Evolutionary conservation across 2,329 filamentous ascomycete genomes (phyloP).

Genomic region (Xylogone sp.): DNA sequence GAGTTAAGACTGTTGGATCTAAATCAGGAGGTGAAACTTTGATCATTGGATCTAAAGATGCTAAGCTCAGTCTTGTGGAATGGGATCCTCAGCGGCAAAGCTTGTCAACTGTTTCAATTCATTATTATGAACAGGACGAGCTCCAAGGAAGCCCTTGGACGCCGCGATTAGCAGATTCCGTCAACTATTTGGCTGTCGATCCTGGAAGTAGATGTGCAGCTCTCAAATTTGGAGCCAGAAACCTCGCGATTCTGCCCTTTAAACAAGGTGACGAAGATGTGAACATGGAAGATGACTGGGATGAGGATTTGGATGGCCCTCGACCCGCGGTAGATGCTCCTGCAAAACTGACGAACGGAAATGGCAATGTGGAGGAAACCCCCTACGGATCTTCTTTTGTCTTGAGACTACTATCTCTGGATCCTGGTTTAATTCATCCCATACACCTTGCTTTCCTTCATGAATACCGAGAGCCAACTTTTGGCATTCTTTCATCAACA

Average conservation of each 20-base stretch:
- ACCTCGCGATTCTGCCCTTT: conserved; percentile 91
- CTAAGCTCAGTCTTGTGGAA: conserved; percentile 87
- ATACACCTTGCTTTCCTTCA: conserved; percentile 90
- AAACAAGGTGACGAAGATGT: conserved; percentile 81
- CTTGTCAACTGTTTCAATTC: conserved; percentile 87
- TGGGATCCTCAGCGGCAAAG: conserved; percentile 82
- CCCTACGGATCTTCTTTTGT: conserved; percentile 92
- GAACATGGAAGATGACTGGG: conserved; percentile 80
- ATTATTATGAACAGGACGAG: conserved; percentile 97
- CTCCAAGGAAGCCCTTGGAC: conserved; percentile 79
- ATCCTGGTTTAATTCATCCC: conserved; percentile 81
- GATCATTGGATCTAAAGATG: conserved; percentile 81
- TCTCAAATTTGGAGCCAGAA: conserved; percentile 84
- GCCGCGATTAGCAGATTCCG: conserved; percentile 67
- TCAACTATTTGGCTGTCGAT: conserved; percentile 82
- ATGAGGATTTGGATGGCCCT: conserved; percentile 73
- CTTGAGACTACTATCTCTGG: conserved; percentile 81
- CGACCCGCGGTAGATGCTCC: conserved; percentile 46
- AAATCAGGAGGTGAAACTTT: conserved; percentile 81
- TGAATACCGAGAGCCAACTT: conserved; percentile 96
- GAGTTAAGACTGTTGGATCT: conserved; percentile 68
- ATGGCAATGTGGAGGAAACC: conserved; percentile 41
- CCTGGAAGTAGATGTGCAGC: conserved; percentile 90
- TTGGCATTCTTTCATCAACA: conserved; percentile 85
- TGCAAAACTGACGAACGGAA: conserved; percentile 21